These are phyloP conservation scores for Glutinoglossum americanum DNA, from an alignment of 495 filamentous ascomycete genomes.

Conservation along the genomic window DNA sequence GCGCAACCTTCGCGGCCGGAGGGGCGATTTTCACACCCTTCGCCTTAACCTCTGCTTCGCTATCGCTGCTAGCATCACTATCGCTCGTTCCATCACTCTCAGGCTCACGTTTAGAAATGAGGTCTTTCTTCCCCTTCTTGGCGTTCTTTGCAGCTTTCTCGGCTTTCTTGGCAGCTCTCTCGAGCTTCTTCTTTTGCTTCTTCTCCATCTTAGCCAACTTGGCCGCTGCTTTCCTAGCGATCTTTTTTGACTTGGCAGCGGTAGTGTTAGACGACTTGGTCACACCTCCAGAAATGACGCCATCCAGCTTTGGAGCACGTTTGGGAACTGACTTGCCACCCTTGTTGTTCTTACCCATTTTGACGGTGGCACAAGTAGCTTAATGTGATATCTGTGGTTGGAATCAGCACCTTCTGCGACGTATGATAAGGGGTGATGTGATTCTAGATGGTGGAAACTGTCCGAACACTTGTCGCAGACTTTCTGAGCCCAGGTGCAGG, in stretches of 20 bases:
- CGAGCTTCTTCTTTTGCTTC: conserved; percentile 22
- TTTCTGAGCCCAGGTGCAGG: neutral
- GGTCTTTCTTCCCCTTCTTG: neutral
- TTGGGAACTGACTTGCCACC: conserved; percentile 27
- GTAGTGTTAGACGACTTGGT: conserved; percentile 20
- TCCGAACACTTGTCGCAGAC: neutral
- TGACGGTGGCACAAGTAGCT: neutral
- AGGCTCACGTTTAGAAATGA: conserved; percentile 16
- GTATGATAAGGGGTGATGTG: neutral
- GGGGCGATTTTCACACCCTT: neutral
- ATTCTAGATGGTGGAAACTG: neutral
- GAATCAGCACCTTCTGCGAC: neutral
- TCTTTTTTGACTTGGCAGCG: conserved; percentile 20
- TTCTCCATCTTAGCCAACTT: conserved; percentile 17
- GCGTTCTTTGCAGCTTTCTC: conserved; percentile 6
- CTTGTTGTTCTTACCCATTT: neutral
- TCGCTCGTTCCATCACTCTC: conserved; percentile 5
- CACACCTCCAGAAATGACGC: conserved; percentile 26
- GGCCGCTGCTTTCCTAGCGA: conserved; percentile 19
- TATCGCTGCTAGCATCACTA: conserved; percentile 7
- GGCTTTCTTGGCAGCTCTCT: conserved; percentile 22
- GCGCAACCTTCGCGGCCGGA: conserved; percentile 14
- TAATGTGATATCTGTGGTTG: neutral
- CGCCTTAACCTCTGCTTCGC: conserved; percentile 7
- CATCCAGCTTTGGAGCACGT: conserved; percentile 23